Evolutionary conservation across 305 asterid genomes (phyloP).

Genomic region (Withania somnifera): DNA sequence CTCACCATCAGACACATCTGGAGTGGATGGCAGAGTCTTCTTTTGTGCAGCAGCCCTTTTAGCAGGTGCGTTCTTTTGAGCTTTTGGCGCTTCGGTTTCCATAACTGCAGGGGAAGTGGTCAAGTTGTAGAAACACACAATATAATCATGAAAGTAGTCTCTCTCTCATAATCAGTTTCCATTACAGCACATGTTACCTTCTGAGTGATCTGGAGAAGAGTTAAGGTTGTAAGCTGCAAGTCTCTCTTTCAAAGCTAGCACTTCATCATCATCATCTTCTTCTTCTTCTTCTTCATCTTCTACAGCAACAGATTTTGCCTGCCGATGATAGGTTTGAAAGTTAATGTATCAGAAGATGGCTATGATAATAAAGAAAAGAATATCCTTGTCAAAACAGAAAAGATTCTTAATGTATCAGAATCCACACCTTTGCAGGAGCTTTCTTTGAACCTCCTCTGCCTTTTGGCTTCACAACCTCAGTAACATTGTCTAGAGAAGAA

Average conservation of each 20-base stretch:
- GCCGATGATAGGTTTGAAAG: conserved; percentile 2
- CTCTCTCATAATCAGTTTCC: background rate
- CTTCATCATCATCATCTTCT: conserved; percentile 39
- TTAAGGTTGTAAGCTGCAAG: conserved; percentile 78
- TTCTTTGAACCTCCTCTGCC: conserved; percentile 64
- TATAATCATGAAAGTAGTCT: background rate
- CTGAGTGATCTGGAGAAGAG: conserved; percentile 69
- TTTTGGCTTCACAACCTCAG: conserved; percentile 47
- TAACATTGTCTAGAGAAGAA: conserved; percentile 27
- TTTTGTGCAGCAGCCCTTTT: conserved; percentile 38
- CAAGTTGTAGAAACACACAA: background rate
- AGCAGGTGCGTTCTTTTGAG: conserved; percentile 39
- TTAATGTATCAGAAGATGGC: background rate
- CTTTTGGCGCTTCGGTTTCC: conserved; percentile 34
- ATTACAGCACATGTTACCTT: conserved; percentile 26
- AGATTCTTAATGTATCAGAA: no score
- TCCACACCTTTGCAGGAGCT: conserved; percentile 67
- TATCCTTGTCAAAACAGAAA: background rate
- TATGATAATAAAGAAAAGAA: background rate
- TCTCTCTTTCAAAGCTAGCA: conserved; percentile 55
- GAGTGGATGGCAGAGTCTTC: conserved; percentile 31
- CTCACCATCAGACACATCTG: conserved; percentile 40
- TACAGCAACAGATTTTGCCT: conserved; percentile 25
- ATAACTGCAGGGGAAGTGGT: conserved; percentile 18
- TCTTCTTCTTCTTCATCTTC: conserved; percentile 28